These are phyloP conservation scores for Gorgonomyces haynaldii DNA, from an alignment of 192 early-diverging fungal genomes.

Conservation along the genomic window DNA sequence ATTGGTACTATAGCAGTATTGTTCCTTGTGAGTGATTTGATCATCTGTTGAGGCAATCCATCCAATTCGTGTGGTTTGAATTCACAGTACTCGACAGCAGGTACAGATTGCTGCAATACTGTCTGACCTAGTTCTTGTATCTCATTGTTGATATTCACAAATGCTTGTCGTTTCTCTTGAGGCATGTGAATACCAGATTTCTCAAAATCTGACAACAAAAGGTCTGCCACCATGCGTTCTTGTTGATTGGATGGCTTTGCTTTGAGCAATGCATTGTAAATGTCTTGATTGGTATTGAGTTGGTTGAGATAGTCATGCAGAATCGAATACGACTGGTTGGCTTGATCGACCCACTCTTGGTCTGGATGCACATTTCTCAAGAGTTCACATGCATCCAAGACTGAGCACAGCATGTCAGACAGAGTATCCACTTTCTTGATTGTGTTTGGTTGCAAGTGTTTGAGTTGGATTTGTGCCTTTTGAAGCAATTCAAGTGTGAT, in stretches of 20 bases:
- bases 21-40: not conserved
- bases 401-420: slow-evolving; percentile 76
- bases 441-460: slow-evolving; percentile 30
- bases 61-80: slow-evolving; percentile 16
- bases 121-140: slow-evolving; percentile 66
- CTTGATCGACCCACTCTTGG: slow-evolving; percentile 50
- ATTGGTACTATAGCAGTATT: too few species aligned
- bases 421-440: slow-evolving; percentile 83
- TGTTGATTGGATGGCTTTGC: slow-evolving; percentile 48
- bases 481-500: not conserved
- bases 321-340: slow-evolving; percentile 61
- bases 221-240: slow-evolving; percentile 63
- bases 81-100: slow-evolving; percentile 10
- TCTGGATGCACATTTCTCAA: slow-evolving; percentile 84
- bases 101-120: slow-evolving; percentile 37
- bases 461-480: not conserved
- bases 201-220: slow-evolving; percentile 87
- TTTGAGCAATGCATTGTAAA: slow-evolving; percentile 39
- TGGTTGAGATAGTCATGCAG: slow-evolving; percentile 80
- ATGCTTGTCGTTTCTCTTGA: slow-evolving; percentile 45
- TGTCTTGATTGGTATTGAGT: slow-evolving; percentile 79
- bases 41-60: slow-evolving; percentile 17
- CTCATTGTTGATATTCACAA: slow-evolving; percentile 72
- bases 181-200: slow-evolving; percentile 86
- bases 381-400: slow-evolving; percentile 90